phyloP scores from a whole-genome alignment of 129 eudicot genomes.

The Escallonia rubra region DNA sequence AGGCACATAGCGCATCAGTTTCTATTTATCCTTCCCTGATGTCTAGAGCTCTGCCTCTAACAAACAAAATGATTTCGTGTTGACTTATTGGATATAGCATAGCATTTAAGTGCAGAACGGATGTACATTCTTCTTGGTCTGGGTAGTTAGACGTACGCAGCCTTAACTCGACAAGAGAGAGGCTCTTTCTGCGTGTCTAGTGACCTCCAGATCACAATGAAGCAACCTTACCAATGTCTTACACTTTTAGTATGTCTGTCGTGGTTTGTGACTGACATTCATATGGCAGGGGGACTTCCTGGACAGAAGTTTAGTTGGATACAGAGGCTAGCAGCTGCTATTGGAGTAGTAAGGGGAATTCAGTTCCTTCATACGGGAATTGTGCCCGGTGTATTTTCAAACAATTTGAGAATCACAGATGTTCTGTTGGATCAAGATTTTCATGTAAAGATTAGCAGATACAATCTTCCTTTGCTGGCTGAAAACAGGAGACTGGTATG shows the following conservation, averaged over 20 bases:
- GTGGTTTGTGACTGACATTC: neutral
- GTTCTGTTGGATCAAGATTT: conserved; percentile 49
- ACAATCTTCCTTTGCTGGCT: conserved; percentile 42
- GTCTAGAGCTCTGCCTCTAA: too few species aligned
- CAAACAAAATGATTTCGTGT: too few species aligned
- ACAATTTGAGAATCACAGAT: conserved; percentile 49
- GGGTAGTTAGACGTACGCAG: too few species aligned
- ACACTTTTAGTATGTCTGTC: too few species aligned
- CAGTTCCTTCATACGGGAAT: conserved; percentile 60
- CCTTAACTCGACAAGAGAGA: too few species aligned
- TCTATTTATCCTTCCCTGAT: too few species aligned
- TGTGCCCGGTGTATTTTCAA: conserved; percentile 41
- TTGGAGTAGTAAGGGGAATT: conserved; percentile 60
- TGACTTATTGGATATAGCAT: too few species aligned
- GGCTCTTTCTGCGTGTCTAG: too few species aligned
- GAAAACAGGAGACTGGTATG: conserved; percentile 31
- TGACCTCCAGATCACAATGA: neutral
- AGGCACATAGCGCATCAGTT: too few species aligned
- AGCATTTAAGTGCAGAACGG: too few species aligned
- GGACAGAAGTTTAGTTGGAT: conserved; percentile 50
- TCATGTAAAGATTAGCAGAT: conserved; percentile 60
- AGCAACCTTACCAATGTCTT: neutral
- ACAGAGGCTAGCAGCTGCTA: conserved; percentile 51
- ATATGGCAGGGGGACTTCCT: conserved; percentile 29
- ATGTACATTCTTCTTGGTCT: too few species aligned